These are phyloP conservation scores for Tolypocladium endophyticum DNA, from an alignment of 2,329 filamentous ascomycete species.

Conservation along the genomic window DNA sequence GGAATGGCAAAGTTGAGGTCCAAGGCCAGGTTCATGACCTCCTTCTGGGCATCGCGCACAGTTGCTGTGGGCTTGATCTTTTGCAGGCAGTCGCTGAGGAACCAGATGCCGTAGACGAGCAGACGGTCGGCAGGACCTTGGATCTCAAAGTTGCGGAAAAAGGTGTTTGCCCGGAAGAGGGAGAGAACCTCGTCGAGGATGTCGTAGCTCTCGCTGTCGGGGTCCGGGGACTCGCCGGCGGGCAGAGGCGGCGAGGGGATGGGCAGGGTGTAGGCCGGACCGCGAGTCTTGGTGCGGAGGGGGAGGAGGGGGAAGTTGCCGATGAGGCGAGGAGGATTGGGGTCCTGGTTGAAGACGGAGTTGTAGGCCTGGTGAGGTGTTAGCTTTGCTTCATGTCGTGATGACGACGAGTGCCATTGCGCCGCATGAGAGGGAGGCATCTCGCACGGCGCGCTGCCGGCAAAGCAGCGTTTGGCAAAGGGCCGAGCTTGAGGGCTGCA, in stretches of 20 bases:
- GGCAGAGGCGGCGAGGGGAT: slow-evolving; percentile 45
- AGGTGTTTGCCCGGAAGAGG: slow-evolving; percentile 94
- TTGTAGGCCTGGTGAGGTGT: slow-evolving; percentile 70
- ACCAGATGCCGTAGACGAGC: slow-evolving; percentile 93
- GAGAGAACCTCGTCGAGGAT: slow-evolving; percentile 87
- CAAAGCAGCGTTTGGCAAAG: neutral
- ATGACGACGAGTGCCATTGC: neutral
- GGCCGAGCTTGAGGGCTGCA: neutral
- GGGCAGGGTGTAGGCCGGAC: slow-evolving; percentile 82
- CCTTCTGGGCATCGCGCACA: slow-evolving; percentile 52
- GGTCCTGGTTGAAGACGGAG: slow-evolving; percentile 87
- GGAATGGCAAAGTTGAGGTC: slow-evolving; percentile 91
- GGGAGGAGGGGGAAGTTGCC: slow-evolving; percentile 94
- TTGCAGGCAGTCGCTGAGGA: slow-evolving; percentile 78
- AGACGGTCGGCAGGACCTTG: slow-evolving; percentile 90
- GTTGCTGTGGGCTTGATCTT: slow-evolving; percentile 73
- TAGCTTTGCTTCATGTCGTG: neutral
- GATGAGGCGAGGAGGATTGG: slow-evolving; percentile 48
- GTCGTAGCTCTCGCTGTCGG: slow-evolving; percentile 89
- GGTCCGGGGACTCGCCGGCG: slow-evolving; percentile 57
- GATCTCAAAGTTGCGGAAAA: slow-evolving; percentile 99
- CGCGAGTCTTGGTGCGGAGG: slow-evolving; percentile 86
- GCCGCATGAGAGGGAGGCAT: neutral
- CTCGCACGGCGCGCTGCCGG: neutral
- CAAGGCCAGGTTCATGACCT: slow-evolving; percentile 81